A percentile compares a stretch with the other conserved stretches of the same genome.
These are phyloP conservation scores for Chalaropsis ovoidea DNA, from an alignment of 2,329 filamentous ascomycete genomes.

Conservation along the genomic window DNA sequence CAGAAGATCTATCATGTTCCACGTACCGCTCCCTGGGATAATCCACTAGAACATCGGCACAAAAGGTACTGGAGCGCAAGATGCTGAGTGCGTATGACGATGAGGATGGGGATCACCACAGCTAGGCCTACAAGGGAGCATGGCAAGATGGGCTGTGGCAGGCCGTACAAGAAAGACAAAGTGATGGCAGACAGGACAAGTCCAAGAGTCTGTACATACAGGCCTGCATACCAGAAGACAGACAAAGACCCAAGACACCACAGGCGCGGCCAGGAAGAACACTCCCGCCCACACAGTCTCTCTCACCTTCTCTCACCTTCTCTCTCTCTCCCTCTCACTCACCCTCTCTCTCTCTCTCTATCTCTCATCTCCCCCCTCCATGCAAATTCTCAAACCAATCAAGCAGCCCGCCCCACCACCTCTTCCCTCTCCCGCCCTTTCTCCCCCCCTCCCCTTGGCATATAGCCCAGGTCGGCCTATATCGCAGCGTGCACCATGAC, in stretches of 20 bases:
- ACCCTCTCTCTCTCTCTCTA: neutral
- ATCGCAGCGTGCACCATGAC: neutral
- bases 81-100: neutral
- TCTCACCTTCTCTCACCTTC: neutral
- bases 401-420: no score
- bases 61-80: neutral
- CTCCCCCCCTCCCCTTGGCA: no score
- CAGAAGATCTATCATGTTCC: slow-evolving; percentile 13
- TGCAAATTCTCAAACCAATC: neutral
- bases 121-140: no score
- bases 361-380: neutral
- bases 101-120: neutral
- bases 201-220: neutral
- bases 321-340: neutral
- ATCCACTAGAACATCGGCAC: neutral
- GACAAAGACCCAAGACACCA: neutral
- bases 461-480: neutral
- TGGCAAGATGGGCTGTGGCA: no score
- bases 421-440: no score
- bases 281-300: neutral
- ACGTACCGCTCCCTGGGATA: neutral
- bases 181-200: neutral
- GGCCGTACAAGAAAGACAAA: neutral
- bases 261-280: neutral
- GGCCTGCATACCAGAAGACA: neutral